Percentiles rank a stretch among this genome's conserved stretches.
Evolutionary conservation across 1,284 basidiomycete species (phyloP).

Genomic region (Papiliotrema nemorosa): DNA sequence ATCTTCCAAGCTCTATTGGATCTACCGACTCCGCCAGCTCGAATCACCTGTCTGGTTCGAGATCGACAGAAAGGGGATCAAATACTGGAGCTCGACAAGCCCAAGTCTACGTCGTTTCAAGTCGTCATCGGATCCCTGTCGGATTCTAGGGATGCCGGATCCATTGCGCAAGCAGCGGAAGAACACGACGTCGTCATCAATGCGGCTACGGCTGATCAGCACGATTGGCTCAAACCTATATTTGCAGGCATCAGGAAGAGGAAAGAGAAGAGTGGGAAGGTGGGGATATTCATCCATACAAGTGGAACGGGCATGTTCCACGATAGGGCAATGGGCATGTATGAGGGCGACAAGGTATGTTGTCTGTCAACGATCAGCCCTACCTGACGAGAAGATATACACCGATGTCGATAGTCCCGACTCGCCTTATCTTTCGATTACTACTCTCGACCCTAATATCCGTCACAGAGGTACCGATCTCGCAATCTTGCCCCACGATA

Average conservation of each 20-base stretch:
- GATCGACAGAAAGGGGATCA: conserved; percentile 29
- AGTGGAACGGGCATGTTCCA: conserved; percentile 43
- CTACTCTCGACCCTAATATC: conserved; percentile 22
- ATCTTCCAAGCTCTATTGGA: conserved; percentile 17
- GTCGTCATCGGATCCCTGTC: conserved; percentile 29
- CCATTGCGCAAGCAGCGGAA: conserved; percentile 28
- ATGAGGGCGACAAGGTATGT: conserved; percentile 21
- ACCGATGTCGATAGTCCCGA: conserved; percentile 38
- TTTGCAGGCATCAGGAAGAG: conserved; percentile 40
- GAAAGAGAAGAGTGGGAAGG: conserved; percentile 30
- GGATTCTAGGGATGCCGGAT: conserved; percentile 31
- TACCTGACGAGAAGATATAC: conserved; percentile 32
- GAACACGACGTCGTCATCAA: conserved; percentile 42
- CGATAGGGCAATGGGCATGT: conserved; percentile 30
- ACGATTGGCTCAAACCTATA: conserved; percentile 34
- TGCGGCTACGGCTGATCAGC: conserved; percentile 44
- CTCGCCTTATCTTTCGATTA: conserved; percentile 38
- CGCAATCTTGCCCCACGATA: conserved; percentile 42
- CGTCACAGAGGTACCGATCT: conserved; percentile 42
- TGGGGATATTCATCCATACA: conserved; percentile 45
- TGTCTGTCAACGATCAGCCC: too few species aligned
- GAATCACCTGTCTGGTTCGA: conserved; percentile 28
- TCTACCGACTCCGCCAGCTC: conserved; percentile 9
- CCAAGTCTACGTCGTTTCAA: conserved; percentile 11
- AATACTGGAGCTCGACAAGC: conserved; percentile 1